A percentile compares a stretch with the other conserved stretches of the same genome.
Evolutionary conservation across 2,329 filamentous ascomycete genomes (phyloP).

Genomic region (Niveomyces coronatus): DNA sequence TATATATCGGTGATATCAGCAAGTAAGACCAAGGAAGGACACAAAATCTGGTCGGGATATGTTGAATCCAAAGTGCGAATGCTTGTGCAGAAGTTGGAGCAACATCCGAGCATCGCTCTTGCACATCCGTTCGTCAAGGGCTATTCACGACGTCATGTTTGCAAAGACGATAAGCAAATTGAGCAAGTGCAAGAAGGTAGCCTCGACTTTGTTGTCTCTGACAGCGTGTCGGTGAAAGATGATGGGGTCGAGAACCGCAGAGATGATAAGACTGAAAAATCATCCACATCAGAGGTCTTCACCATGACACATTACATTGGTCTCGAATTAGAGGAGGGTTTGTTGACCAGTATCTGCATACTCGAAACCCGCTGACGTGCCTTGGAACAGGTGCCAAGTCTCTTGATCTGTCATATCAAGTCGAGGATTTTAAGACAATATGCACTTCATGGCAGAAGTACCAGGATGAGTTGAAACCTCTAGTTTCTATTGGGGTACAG

Average conservation of each 20-base stretch:
- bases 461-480: slow-evolving; percentile 54
- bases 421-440: slow-evolving; percentile 75
- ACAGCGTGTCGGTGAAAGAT: slow-evolving; percentile 25
- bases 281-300: slow-evolving; percentile 44
- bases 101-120: slow-evolving; percentile 66
- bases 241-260: slow-evolving; percentile 41
- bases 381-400: slow-evolving; percentile 59
- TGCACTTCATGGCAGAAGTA: slow-evolving; percentile 70
- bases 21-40: slow-evolving; percentile 72
- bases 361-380: too few relatives aligned
- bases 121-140: slow-evolving; percentile 91
- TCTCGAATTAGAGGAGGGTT: slow-evolving; percentile 67
- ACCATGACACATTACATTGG: slow-evolving; percentile 95
- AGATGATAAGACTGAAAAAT: slow-evolving; percentile 31
- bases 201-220: slow-evolving; percentile 33
- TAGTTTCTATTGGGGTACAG: slow-evolving; percentile 60
- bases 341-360: slow-evolving; percentile 24
- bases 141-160: slow-evolving; percentile 73
- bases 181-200: slow-evolving; percentile 45
- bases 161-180: slow-evolving; percentile 41
- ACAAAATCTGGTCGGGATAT: slow-evolving; percentile 80
- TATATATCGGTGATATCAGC: slow-evolving; percentile 83
- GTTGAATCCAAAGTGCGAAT: slow-evolving; percentile 90
- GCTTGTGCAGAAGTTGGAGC: slow-evolving; percentile 73
- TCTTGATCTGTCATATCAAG: slow-evolving; percentile 70